A percentile compares a stretch with the other conserved stretches of the same genome.
These are phyloP conservation scores for Penicillium sp. DNA, from an alignment of 2,329 filamentous ascomycete species.

Conservation along the genomic window DNA sequence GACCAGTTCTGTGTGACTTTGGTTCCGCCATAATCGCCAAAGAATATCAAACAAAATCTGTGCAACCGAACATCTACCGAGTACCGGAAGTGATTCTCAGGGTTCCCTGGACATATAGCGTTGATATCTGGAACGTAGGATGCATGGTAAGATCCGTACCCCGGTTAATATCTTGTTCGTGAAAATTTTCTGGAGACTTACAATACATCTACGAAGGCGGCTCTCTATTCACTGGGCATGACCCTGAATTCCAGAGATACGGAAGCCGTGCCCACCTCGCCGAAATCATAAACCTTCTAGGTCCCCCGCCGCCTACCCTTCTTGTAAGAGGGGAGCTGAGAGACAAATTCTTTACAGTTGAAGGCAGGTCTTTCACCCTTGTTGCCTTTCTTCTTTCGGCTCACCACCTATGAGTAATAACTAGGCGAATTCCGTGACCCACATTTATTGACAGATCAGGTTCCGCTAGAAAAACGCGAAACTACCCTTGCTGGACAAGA, in stretches of 20 bases:
- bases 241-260: constrained; percentile 47
- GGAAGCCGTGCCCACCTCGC: constrained; percentile 54
- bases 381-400: too few species aligned
- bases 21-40: constrained; percentile 51
- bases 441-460: constrained; percentile 26
- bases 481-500: constrained; percentile 39
- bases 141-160: constrained; percentile 50
- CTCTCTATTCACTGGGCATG: constrained; percentile 50
- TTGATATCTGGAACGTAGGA: constrained; percentile 60
- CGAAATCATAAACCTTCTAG: constrained; percentile 55
- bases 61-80: constrained; percentile 42
- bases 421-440: constrained; percentile 29
- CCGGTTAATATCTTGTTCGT: too few species aligned
- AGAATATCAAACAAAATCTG: constrained; percentile 33
- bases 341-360: constrained; percentile 46
- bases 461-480: constrained; percentile 45
- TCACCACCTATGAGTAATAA: too few species aligned
- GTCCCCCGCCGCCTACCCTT: constrained; percentile 43
- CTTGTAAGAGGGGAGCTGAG: constrained; percentile 37
- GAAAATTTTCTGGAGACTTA: too few species aligned
- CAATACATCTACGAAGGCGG: constrained; percentile 49
- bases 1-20: constrained; percentile 56
- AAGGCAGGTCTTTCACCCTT: constrained; percentile 32
- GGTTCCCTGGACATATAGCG: constrained; percentile 51
- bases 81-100: constrained; percentile 54